These are phyloP conservation scores for Pseudopyricularia javanii DNA, from an alignment of 2,329 filamentous ascomycete species.

Conservation along the genomic window DNA sequence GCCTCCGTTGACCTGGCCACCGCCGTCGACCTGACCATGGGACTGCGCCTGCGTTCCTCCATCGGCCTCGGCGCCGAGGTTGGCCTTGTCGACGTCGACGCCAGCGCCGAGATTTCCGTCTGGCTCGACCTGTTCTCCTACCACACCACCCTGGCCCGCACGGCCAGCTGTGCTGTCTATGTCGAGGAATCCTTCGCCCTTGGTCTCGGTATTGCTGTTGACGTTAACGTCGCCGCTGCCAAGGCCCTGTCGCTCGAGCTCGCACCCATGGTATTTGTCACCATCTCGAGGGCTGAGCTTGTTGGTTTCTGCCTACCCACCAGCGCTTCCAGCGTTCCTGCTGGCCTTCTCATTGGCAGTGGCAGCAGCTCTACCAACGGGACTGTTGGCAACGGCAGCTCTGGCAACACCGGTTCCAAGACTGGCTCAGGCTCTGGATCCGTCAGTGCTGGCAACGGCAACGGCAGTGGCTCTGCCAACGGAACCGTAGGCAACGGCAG, in stretches of 20 bases:
- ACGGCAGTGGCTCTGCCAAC: neutral
- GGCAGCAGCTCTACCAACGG: conserved; percentile 1
- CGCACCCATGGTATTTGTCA: conserved; percentile 14
- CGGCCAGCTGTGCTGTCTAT: conserved; percentile 6
- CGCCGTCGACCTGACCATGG: conserved; percentile 12
- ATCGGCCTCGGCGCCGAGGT: conserved; percentile 11
- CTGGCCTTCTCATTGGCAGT: neutral
- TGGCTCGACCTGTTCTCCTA: conserved; percentile 19
- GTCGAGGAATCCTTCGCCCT: conserved; percentile 12
- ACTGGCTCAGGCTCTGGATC: neutral
- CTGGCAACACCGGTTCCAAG: neutral
- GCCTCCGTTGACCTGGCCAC: neutral
- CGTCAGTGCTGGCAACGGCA: neutral
- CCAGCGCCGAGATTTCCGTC: conserved; percentile 14
- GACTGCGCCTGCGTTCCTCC: conserved; percentile 15
- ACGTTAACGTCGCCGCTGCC: conserved; percentile 11
- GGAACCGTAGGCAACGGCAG: neutral
- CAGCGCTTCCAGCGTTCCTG: neutral
- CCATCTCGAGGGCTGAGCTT: conserved; percentile 10
- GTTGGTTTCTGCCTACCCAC: conserved; percentile 9
- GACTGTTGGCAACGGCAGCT: neutral
- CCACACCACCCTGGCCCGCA: conserved; percentile 11
- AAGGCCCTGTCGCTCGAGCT: conserved; percentile 11
- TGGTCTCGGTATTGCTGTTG: conserved; percentile 12
- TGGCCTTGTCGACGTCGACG: conserved; percentile 11